These are phyloP conservation scores for Auriscalpium vulgare DNA, from an alignment of 768 basidiomycete genomes.

Conservation along the genomic window DNA sequence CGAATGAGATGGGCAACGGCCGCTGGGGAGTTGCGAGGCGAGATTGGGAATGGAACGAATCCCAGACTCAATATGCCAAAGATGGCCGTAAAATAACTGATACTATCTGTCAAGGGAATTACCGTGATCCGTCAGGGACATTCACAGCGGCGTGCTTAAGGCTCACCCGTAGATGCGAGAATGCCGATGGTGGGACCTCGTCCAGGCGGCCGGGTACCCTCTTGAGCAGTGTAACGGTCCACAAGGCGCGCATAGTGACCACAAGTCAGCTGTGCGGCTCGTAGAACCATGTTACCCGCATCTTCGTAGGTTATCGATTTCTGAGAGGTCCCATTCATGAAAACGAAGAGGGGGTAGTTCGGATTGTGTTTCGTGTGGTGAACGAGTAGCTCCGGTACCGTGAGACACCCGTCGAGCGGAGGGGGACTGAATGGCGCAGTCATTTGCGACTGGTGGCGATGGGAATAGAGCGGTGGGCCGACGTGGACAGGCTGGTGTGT, in stretches of 20 bases:
- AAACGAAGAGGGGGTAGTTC: constrained; percentile 27
- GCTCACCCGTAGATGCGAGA: constrained; percentile 19
- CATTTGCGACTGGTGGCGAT: too few species aligned
- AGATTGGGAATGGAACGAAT: constrained; percentile 25
- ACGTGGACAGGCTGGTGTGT: too few species aligned
- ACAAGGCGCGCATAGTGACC: constrained; percentile 2
- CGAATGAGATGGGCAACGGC: constrained; percentile 29
- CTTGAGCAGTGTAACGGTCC: constrained; percentile 2
- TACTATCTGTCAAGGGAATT: not conserved
- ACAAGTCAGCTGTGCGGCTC: constrained; percentile 17
- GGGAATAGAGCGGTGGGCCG: too few species aligned
- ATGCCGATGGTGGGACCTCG: constrained; percentile 20
- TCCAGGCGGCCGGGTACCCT: not conserved
- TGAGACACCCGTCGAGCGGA: constrained; percentile 24
- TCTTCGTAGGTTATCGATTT: constrained; percentile 21
- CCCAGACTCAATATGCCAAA: constrained; percentile 20
- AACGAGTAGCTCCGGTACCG: constrained; percentile 28
- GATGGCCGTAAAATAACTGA: constrained; percentile 17
- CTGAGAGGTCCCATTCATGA: constrained; percentile 6
- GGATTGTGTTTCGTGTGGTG: constrained; percentile 26
- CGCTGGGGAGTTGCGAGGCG: constrained; percentile 25
- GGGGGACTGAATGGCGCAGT: constrained; percentile 21
- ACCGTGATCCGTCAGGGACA: not conserved
- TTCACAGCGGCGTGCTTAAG: not conserved
- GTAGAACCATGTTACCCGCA: constrained; percentile 20